Evolutionary conservation across 352 stramenopile species (phyloP), one percentile per base, ranked within the genome.

Genomic region (Pythium phragmiticola): DNA sequence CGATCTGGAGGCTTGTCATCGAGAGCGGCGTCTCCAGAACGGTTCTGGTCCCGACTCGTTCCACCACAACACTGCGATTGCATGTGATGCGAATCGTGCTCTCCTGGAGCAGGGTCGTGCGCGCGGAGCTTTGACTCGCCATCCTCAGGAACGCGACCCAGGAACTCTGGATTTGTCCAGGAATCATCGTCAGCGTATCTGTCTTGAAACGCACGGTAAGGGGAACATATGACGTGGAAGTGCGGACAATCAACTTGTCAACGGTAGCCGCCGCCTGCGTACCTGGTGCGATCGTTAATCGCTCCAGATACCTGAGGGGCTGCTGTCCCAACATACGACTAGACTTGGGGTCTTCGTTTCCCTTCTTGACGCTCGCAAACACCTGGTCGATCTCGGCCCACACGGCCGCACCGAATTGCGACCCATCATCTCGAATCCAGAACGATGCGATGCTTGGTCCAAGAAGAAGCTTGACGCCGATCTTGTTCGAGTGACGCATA

Each of bases 321-420:
- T 48, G 57, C 33, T 37, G 21, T 36, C 26, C 26, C 34, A 45
- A 14, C 12, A 13, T 21, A 23, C 7, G 9, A 34, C 14, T 7
- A 12, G n/a, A 41, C 33, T 57, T 21, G 12, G 58, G 59, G 26
- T 80, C 75, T 45, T 63, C 54, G 7, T 17, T 65, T 39, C 78
- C 78, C 37, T 88, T 30, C 6, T 70, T 61, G 4, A 85, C 51
- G 47, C 77, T 92, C 11, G 63, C 75, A 49, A 93, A 93, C 49
- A 87, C 45, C 66, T 93, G 78, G 6, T 82, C 82, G 43, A 78
- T 77, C 7, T 71, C 70, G 33, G 80, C 36, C 82, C 82, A 93
- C 17, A 69, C 30, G 37, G 52, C 53, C 14, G 19, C 23, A 21
- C 42, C 37, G 2, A 45, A 14, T 23, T 36, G 33, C 16, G 11